Percentiles rank a stretch among this genome's conserved stretches.
Evolutionary conservation across 768 basidiomycete genomes (phyloP).

Genomic region (Rhodotorula sphaerocarpa): DNA sequence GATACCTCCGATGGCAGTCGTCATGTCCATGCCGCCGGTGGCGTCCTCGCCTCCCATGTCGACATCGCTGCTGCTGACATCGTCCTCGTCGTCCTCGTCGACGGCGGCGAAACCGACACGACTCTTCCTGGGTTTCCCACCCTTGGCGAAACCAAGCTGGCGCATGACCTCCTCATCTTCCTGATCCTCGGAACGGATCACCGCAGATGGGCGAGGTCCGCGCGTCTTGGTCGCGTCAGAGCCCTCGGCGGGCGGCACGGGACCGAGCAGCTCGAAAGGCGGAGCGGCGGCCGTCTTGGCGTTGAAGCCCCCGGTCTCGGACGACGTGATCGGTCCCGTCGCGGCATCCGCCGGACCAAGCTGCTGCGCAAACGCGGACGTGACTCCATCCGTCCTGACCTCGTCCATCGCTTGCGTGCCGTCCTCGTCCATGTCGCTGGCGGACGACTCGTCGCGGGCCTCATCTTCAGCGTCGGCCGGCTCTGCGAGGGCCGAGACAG

Average conservation of each 20-base stretch:
- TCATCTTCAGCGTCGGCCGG: background rate
- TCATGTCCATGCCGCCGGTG: slow-evolving; percentile 27
- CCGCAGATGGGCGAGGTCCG: slow-evolving; percentile 17
- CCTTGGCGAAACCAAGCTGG: slow-evolving; percentile 19
- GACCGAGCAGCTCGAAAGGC: slow-evolving; percentile 6
- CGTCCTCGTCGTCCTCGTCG: slow-evolving; percentile 7
- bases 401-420: slow-evolving; percentile 29
- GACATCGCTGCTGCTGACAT: slow-evolving; percentile 11
- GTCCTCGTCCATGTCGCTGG: slow-evolving; percentile 9
- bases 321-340: background rate
- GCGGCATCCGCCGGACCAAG: background rate
- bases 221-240: background rate
- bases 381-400: slow-evolving; percentile 20
- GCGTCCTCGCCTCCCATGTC: slow-evolving; percentile 14
- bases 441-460: background rate
- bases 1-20: slow-evolving; percentile 19
- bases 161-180: slow-evolving; percentile 31
- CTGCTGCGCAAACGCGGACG: slow-evolving; percentile 9
- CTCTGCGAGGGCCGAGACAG: background rate
- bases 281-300: background rate
- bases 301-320: background rate
- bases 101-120: slow-evolving; percentile 15
- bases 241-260: background rate
- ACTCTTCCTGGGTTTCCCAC: slow-evolving; percentile 20
- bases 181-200: slow-evolving; percentile 27